Base-by-base conservation (phyloP, 169 alveolate genomes). In the Plasmodium chabaudi region DNA sequence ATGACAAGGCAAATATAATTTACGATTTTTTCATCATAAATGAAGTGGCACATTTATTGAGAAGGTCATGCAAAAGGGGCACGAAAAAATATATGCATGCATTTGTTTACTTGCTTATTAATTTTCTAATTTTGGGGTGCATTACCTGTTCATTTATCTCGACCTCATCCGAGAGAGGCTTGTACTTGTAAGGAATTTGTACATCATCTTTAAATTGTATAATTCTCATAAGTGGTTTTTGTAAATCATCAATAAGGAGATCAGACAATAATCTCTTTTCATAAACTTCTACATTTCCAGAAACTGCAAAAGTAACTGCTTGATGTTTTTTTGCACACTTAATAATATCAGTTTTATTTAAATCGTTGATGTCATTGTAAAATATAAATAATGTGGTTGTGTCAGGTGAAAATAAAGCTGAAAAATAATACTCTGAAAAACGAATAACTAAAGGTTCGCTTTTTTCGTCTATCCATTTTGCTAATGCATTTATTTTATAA, bases 71-170 rank as follows among this genome's bases (percentile, higher is more conserved):
- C 4, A 34, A 34, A 3, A 34, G 1, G 42, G 0, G 0, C 0
- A 34, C 4, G 7, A 4, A 34, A 34, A 34, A 34, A 34, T 0
- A 34, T 3, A 5, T 0, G 4, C 7, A 34, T 34, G 0, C 42
- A 34, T 34, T 34, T 34, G 42, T 0, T 34, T 34, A 34, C 4
- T 34, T 34, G 42, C 0, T 34, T 34, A 34, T 34, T 34, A 34
- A 34, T 34, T 34, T 4, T 3, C 0, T 34, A 34, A 3, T 34
- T 34, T 4, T 34, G 0, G 6, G 42, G 42, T 34, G 42, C 7
- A 9, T 44, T 65, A 82, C 90, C 84, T 82, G 44, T 63, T 86
- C 87, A 21, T 86, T 70, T 86, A 86, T 86, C 55, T 86, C 87
- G 21, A 69, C 7, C 42, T 57, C 72, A 64, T 86, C 91, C 63